A percentile compares a stretch with the other conserved stretches of the same genome.
phyloP scores from a whole-genome alignment of 1,284 basidiomycete species.

The Cerrena zonata region DNA sequence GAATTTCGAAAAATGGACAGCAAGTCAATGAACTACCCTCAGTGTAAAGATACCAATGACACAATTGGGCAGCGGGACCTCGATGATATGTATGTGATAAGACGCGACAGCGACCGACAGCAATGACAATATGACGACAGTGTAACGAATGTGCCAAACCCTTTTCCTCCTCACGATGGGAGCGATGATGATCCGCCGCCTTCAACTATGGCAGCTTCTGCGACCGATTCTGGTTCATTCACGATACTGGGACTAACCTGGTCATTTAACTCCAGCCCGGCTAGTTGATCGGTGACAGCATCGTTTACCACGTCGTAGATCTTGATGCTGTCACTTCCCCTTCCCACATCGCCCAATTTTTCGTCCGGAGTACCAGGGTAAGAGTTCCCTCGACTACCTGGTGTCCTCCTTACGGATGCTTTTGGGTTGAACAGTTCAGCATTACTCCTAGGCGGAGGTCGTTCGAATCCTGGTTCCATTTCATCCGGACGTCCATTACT shows the following conservation, averaged over 20 bases:
- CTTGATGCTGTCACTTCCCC: not conserved
- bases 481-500: conserved; percentile 17
- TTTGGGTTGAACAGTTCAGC: conserved; percentile 57
- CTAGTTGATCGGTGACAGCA: conserved; percentile 2
- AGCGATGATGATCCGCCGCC: not conserved
- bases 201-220: not conserved
- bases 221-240: not conserved
- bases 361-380: conserved; percentile 6
- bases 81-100: conserved; percentile 6
- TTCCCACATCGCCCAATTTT: not conserved
- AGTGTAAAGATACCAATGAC: not conserved
- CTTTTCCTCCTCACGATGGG: no score
- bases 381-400: not conserved
- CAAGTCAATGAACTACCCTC: not conserved
- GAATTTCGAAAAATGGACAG: not conserved
- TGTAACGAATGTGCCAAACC: not conserved
- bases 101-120: conserved; percentile 17
- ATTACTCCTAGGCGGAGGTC: conserved; percentile 42
- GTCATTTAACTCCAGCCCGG: conserved; percentile 1
- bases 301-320: not conserved
- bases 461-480: conserved; percentile 42
- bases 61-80: conserved; percentile 16
- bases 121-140: conserved; percentile 2
- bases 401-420: conserved; percentile 12
- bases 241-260: not conserved